Base-by-base conservation (phyloP, 2,329 filamentous ascomycete species). In the Claviceps sp. region DNA sequence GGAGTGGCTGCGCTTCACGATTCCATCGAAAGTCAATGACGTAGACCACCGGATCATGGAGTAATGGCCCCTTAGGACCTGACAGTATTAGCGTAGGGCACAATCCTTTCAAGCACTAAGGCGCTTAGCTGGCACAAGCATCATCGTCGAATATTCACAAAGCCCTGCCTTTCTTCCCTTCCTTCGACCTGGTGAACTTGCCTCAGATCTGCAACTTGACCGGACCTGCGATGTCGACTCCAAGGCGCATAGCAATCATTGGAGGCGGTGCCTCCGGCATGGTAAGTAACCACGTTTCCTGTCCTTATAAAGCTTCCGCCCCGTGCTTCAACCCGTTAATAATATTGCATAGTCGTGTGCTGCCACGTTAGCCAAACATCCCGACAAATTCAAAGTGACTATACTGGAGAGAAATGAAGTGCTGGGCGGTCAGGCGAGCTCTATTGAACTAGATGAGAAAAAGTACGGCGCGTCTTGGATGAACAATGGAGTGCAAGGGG, bases 401-500 rank as follows among this genome's bases (percentile, higher is more conserved):
- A 59, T 87, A 14, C 69, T 85, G 22, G 81, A 84, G 55, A 67
- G 71, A 60, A 74, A 74, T 11, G 67, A 75, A 47, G 76, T 81
- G 45, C 78, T 79, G 40, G 79, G 79, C 42, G 78, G 78, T 1
- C 79, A 82, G 61, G 79, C 78, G 0, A 81, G 75, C 52, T 80
- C 78, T 2, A 81, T 81, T 24, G 71, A 73, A 2, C 60, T 83
- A 6, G 74, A 82, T 56, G 73, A 79, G 56, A 60, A 73, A 40
- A 75, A 73, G 54, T 76, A 78, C 59, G 78, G 77, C 6, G 76
- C 78, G 4, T 68, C 70, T 45, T 82, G 78, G 77, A 71, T 82
- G 62, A 82, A 83, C 54, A 75, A 82, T 56, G 79, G 78, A 47
- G 79, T 84, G 1, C 80, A 84, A 59, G 80, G 81, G 34, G 80